Conservation (phyloP, 1,284 basidiomycete genomes). For the Naganishia cerealis region DNA sequence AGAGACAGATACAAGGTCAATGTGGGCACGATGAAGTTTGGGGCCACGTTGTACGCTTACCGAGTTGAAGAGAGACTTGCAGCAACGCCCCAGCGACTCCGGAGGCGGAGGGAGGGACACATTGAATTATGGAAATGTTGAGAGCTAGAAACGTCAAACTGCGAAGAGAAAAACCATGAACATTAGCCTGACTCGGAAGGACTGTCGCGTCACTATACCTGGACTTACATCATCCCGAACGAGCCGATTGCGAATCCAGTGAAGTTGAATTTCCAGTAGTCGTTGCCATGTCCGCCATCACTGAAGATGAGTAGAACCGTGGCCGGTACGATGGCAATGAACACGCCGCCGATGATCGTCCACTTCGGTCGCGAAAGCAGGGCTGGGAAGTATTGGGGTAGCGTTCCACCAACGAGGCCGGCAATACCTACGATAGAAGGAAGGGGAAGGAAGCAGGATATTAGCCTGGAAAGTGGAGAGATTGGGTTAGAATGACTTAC, state of each 20-base stretch:
- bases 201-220: background rate
- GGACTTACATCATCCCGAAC: constrained; percentile 37
- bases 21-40: background rate
- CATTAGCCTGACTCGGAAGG: background rate
- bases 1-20: background rate
- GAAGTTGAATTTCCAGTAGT: constrained; percentile 49
- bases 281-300: constrained; percentile 44
- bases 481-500: background rate
- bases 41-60: background rate
- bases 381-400: constrained; percentile 23
- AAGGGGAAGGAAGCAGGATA: background rate
- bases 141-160: constrained; percentile 25
- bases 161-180: background rate
- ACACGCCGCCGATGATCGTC: constrained; percentile 25
- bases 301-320: constrained; percentile 40
- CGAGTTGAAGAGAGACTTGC: constrained; percentile 48
- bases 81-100: constrained; percentile 51
- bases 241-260: constrained; percentile 43
- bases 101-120: constrained; percentile 42
- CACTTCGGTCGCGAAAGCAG: constrained; percentile 28
- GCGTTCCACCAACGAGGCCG: constrained; percentile 28
- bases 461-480: background rate
- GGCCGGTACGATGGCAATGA: constrained; percentile 17
- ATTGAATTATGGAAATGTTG: constrained; percentile 46
- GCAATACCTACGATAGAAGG: constrained; percentile 23